Percentiles rank a stretch among this genome's conserved stretches.
Conservation (phyloP, 345 rosid species). For the Salix arbutifolia region DNA sequence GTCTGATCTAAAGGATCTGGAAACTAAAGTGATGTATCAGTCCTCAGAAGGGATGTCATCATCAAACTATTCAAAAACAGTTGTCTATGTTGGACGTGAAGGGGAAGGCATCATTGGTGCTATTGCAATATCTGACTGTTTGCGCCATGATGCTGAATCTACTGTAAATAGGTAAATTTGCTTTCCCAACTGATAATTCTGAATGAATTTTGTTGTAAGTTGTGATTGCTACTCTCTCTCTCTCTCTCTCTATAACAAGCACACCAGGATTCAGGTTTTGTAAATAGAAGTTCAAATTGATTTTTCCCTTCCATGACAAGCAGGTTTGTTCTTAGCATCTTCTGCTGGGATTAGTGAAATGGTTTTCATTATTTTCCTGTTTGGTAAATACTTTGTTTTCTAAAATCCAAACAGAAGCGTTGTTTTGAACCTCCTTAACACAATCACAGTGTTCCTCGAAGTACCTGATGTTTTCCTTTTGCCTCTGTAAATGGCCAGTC, state of each 20-base stretch:
- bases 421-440: background rate
- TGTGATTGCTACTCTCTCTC: background rate
- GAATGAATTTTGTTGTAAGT: background rate
- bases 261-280: background rate
- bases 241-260: background rate
- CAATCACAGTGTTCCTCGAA: background rate
- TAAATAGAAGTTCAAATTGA: background rate
- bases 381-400: background rate
- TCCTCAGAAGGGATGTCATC: slow-evolving; percentile 33
- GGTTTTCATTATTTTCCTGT: background rate
- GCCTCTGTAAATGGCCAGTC: background rate
- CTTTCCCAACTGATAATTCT: background rate
- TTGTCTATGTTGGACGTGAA: slow-evolving; percentile 81
- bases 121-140: slow-evolving; percentile 68
- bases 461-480: background rate
- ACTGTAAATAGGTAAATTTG: slow-evolving; percentile 64
- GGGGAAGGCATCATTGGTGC: slow-evolving; percentile 90
- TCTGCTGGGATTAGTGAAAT: background rate
- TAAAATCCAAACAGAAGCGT: background rate
- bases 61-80: slow-evolving; percentile 69
- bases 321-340: background rate
- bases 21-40: slow-evolving; percentile 37
- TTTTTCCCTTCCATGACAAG: background rate
- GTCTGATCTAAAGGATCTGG: slow-evolving; percentile 44
- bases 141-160: slow-evolving; percentile 75